Conservation (phyloP, 2,329 filamentous ascomycete species). For the Alternaria arborescens region DNA sequence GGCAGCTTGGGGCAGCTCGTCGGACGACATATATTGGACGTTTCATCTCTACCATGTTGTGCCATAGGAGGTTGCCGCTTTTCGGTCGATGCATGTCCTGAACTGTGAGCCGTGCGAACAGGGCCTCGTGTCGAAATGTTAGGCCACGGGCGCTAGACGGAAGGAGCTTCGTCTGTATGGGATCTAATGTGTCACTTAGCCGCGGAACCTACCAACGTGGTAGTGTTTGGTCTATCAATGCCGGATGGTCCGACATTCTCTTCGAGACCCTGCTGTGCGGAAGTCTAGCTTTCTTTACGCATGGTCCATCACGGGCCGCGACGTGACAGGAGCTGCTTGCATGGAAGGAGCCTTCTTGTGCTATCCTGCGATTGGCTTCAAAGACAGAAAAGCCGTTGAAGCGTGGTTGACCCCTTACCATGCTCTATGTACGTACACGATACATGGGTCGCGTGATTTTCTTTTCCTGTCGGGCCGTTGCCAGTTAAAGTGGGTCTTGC, state of each 20-base stretch:
- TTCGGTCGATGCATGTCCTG: not conserved
- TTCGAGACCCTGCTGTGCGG: not conserved
- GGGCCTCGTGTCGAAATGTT: not conserved
- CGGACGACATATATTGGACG: not conserved
- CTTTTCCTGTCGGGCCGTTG: conserved; percentile 9
- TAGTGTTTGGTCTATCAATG: not conserved
- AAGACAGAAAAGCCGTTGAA: not conserved
- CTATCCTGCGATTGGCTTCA: not conserved
- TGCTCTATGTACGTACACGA: not conserved
- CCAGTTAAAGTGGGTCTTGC: not conserved
- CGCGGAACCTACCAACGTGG: not conserved
- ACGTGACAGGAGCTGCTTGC: not conserved
- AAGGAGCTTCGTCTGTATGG: not conserved
- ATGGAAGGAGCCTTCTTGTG: not conserved
- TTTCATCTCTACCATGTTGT: conserved; percentile 2
- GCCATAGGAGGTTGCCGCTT: not conserved
- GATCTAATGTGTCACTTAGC: not conserved
- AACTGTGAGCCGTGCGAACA: not conserved
- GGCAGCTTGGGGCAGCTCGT: not conserved
- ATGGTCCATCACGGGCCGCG: not conserved
- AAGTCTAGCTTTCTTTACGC: not conserved
- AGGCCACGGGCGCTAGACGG: not conserved
- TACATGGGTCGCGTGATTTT: not conserved
- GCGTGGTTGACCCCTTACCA: not conserved
- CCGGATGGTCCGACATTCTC: not conserved